phyloP scores from a whole-genome alignment of 2,329 filamentous ascomycete genomes.

The Aureobasidium sp. region DNA sequence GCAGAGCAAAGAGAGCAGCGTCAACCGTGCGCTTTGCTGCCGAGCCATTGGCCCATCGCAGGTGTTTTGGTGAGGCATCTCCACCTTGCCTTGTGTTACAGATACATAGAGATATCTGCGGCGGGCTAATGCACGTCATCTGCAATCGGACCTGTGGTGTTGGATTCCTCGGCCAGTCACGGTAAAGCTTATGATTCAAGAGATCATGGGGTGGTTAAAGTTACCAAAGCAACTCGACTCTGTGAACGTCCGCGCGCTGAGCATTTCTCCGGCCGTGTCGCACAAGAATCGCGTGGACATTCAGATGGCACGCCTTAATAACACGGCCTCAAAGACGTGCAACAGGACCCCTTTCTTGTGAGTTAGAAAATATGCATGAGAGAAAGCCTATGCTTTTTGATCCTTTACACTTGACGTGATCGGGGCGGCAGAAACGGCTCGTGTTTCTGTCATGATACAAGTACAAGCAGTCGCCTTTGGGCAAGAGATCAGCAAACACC shows the following conservation, averaged over 20 bases:
- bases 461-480: constrained; percentile 1
- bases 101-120: constrained; percentile 7
- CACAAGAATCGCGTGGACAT: constrained; percentile 3
- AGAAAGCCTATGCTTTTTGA: constrained; percentile 13
- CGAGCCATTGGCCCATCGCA: background rate
- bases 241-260: background rate
- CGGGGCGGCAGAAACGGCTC: background rate
- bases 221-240: constrained; percentile 2
- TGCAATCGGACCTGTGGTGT: constrained; percentile 7
- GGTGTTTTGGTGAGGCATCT: constrained; percentile 5
- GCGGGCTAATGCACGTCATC: constrained; percentile 15
- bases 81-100: constrained; percentile 14
- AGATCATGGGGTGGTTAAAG: constrained; percentile 9
- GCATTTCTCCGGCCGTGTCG: constrained; percentile 8
- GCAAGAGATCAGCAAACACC: constrained; percentile 5
- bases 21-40: constrained; percentile 7
- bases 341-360: background rate
- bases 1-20: background rate
- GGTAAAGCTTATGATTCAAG: background rate
- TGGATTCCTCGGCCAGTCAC: constrained; percentile 3
- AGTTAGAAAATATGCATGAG: background rate
- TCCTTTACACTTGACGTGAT: background rate
- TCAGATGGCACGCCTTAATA: background rate
- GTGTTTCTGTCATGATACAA: constrained; percentile 6
- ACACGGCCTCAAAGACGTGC: background rate